phyloP scores from a whole-genome alignment of 352 stramenopile genomes.

The Phytopythium cucurbitacearum region DNA sequence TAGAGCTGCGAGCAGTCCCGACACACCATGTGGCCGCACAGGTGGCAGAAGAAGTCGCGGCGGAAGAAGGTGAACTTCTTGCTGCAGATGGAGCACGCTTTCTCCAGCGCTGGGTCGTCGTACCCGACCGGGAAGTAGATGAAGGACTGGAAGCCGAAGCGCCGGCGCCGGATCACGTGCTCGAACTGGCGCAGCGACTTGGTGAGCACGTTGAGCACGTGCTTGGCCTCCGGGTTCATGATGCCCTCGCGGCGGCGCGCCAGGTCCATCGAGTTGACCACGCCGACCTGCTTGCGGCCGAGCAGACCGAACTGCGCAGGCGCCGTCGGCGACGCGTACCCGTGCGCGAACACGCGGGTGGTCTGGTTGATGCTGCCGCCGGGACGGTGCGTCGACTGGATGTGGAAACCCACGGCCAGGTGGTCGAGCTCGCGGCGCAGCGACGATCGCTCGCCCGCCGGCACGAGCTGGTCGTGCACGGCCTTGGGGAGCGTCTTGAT shows the following conservation, averaged over 20 bases:
- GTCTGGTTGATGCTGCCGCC: constrained; percentile 29
- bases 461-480: constrained; percentile 40
- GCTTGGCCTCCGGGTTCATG: constrained; percentile 48
- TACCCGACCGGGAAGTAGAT: constrained; percentile 36
- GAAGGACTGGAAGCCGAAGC: constrained; percentile 57
- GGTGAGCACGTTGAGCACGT: constrained; percentile 39
- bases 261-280: constrained; percentile 20
- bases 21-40: constrained; percentile 44
- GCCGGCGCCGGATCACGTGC: constrained; percentile 40
- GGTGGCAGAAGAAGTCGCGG: constrained; percentile 49
- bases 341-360: constrained; percentile 50
- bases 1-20: constrained; percentile 36
- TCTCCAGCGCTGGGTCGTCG: constrained; percentile 19
- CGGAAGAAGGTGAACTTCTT: constrained; percentile 43
- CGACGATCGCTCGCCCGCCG: constrained; percentile 29
- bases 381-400: constrained; percentile 23
- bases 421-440: constrained; percentile 50
- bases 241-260: constrained; percentile 23
- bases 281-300: constrained; percentile 2
- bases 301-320: constrained; percentile 25
- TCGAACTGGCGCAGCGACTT: constrained; percentile 45
- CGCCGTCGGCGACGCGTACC: constrained; percentile 43
- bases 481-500: constrained; percentile 61
- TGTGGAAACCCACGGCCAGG: constrained; percentile 45
- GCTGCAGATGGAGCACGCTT: constrained; percentile 35